Conservation (phyloP, 495 filamentous ascomycete species). For the Daldinia grandis region DNA sequence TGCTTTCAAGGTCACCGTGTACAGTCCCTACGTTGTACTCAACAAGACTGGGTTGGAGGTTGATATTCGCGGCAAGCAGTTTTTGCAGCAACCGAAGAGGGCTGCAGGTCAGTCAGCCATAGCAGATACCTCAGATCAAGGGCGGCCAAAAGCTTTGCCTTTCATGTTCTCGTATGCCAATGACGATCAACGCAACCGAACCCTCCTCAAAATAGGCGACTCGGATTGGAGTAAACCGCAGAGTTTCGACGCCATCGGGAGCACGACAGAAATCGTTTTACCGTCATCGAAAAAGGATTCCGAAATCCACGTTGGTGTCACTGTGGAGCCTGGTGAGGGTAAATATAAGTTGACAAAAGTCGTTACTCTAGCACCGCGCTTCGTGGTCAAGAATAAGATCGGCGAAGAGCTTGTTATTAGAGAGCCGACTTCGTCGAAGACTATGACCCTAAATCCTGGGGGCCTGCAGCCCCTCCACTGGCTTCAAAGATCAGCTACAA, state of each 20-base stretch:
- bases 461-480: constrained; percentile 86
- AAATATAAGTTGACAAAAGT: constrained; percentile 98
- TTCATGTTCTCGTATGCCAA: constrained; percentile 94
- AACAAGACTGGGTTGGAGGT: constrained; percentile 94
- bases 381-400: constrained; percentile 92
- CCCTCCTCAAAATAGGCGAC: constrained; percentile 82
- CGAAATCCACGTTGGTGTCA: constrained; percentile 90
- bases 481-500: constrained; percentile 76
- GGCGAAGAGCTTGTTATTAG: constrained; percentile 86
- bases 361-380: constrained; percentile 90
- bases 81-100: constrained; percentile 80
- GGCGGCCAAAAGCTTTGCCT: constrained; percentile 74
- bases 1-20: constrained; percentile 93
- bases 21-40: constrained; percentile 89
- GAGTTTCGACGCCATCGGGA: constrained; percentile 98
- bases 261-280: constrained; percentile 83
- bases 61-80: constrained; percentile 86
- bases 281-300: constrained; percentile 72
- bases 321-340: constrained; percentile 87
- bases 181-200: constrained; percentile 89
- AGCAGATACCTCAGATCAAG: constrained; percentile 47
- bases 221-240: constrained; percentile 96
- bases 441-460: constrained; percentile 76
- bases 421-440: constrained; percentile 84
- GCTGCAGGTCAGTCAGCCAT: constrained; percentile 77